Conservation (phyloP, 257 asterid species). For the Solanum verrucosum region DNA sequence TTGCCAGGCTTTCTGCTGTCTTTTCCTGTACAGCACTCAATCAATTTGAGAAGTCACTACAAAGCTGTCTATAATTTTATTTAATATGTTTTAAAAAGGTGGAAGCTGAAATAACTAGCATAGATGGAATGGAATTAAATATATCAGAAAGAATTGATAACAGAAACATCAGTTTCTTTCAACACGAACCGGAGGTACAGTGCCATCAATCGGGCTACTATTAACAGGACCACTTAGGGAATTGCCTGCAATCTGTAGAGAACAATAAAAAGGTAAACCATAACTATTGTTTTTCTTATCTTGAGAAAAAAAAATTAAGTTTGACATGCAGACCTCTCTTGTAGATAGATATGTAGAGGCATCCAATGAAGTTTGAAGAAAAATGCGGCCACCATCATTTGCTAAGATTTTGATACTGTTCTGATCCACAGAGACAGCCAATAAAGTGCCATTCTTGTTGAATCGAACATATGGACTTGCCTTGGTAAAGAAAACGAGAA, state of each 20-base stretch:
- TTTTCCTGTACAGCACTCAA: constrained; percentile 18
- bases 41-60: neutral
- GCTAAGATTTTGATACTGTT: constrained; percentile 59
- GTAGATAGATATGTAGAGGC: constrained; percentile 17
- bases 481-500: constrained; percentile 18
- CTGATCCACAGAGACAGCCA: constrained; percentile 50
- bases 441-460: constrained; percentile 41
- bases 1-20: constrained; percentile 5
- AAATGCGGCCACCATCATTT: constrained; percentile 27
- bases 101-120: neutral
- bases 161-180: neutral
- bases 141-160: neutral
- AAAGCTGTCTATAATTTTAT: neutral
- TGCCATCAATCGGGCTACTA: neutral
- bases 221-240: constrained; percentile 8
- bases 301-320: neutral
- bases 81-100: neutral
- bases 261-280: neutral
- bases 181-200: constrained; percentile 8
- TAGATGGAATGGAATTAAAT: neutral
- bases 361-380: constrained; percentile 35
- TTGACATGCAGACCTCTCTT: constrained; percentile 21
- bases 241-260: constrained; percentile 27
- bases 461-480: constrained; percentile 50
- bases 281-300: neutral